Evolutionary conservation across 1,139 yeast species (phyloP).

Genomic region (Hyphopichia buzzinii): DNA sequence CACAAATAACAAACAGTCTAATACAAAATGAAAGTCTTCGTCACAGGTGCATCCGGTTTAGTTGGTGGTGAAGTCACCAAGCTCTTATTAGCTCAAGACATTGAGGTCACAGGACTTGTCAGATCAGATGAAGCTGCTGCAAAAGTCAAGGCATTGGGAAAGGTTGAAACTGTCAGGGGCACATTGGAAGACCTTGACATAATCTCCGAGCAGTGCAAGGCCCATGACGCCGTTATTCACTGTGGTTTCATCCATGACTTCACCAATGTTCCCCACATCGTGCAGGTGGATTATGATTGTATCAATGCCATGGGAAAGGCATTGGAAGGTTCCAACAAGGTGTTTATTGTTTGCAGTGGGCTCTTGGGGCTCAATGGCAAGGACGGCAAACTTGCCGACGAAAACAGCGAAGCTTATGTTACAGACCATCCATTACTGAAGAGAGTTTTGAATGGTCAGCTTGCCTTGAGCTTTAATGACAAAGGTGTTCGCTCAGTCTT

Average conservation of each 20-base stretch:
- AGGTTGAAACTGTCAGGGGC: constrained; percentile 19
- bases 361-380: background rate
- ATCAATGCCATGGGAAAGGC: constrained; percentile 18
- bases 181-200: constrained; percentile 18
- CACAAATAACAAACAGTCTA: background rate
- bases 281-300: constrained; percentile 17
- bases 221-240: constrained; percentile 30
- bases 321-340: constrained; percentile 18
- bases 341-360: constrained; percentile 8
- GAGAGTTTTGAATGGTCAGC: background rate
- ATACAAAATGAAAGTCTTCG: constrained; percentile 15
- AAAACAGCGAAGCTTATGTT: background rate
- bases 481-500: constrained; percentile 18
- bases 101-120: constrained; percentile 12
- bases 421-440: background rate
- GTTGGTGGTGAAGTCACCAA: constrained; percentile 16
- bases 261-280: constrained; percentile 8
- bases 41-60: constrained; percentile 26
- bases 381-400: background rate
- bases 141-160: constrained; percentile 15
- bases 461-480: constrained; percentile 7
- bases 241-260: constrained; percentile 28
- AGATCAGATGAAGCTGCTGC: constrained; percentile 19
- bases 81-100: constrained; percentile 9
- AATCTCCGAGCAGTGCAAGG: constrained; percentile 19